Percentiles rank a stretch among this genome's conserved stretches.
Conservation (phyloP, 768 basidiomycete genomes). For the Wakefieldia striispora region DNA sequence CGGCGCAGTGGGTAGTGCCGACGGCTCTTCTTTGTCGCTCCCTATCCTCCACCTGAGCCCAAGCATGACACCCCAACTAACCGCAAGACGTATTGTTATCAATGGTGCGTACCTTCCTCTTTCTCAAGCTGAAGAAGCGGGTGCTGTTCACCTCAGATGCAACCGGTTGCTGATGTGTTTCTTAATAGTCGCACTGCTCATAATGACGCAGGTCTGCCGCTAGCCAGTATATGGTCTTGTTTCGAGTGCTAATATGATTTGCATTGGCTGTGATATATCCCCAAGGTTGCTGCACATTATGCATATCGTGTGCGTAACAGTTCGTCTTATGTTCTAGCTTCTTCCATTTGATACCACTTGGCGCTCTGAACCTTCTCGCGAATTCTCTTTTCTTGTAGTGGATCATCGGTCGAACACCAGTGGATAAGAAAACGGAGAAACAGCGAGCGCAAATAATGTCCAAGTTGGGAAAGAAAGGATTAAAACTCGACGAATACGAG, state of each 20-base stretch:
- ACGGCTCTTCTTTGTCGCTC: background rate
- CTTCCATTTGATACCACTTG: background rate
- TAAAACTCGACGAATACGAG: slow-evolving; percentile 91
- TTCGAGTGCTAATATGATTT: background rate
- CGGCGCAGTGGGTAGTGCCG: background rate
- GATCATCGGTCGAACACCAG: slow-evolving; percentile 53
- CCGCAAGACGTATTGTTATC: slow-evolving; percentile 43
- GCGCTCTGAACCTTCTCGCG: background rate
- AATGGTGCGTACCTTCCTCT: slow-evolving; percentile 35
- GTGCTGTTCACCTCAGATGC: background rate
- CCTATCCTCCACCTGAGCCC: background rate
- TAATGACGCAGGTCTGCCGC: slow-evolving; percentile 48
- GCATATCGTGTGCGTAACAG: slow-evolving; percentile 57
- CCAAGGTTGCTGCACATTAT: slow-evolving; percentile 77
- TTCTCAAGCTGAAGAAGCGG: background rate
- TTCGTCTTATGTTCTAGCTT: background rate
- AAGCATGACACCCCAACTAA: slow-evolving; percentile 30
- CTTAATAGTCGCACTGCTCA: slow-evolving; percentile 46
- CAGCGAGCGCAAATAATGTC: slow-evolving; percentile 72
- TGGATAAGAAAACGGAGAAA: slow-evolving; percentile 59
- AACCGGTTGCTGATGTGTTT: slow-evolving; percentile 8
- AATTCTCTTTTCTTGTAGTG: slow-evolving; percentile 44
- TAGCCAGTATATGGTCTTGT: background rate
- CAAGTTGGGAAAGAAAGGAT: slow-evolving; percentile 63
- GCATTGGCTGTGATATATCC: background rate